Percentiles rank a stretch among this genome's conserved stretches.
These are phyloP conservation scores for Pseudogymnoascus sp. DNA, from an alignment of 2,329 filamentous ascomycete species.

Conservation along the genomic window DNA sequence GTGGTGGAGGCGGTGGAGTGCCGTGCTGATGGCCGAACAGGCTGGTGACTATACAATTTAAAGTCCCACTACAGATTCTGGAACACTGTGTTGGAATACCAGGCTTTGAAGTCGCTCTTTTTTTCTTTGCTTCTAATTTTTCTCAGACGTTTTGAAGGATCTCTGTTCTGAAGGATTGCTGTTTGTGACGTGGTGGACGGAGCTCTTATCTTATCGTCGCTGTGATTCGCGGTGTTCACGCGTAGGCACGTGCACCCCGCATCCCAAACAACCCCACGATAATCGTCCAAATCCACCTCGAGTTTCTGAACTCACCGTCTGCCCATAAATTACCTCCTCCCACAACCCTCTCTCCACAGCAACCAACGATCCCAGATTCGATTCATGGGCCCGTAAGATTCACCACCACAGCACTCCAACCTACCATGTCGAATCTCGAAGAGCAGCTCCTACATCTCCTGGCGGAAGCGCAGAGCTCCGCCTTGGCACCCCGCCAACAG, in stretches of 20 bases:
- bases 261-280: slow-evolving; percentile 9
- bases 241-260: slow-evolving; percentile 8
- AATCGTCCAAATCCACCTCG: slow-evolving; percentile 1
- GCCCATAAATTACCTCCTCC: background rate
- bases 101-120: background rate
- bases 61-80: background rate
- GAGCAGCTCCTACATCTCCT: slow-evolving; percentile 85
- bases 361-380: background rate
- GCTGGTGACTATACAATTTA: background rate
- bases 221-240: slow-evolving; percentile 3
- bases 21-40: background rate
- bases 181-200: background rate
- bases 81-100: background rate
- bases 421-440: slow-evolving; percentile 39
- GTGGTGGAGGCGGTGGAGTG: slow-evolving; percentile 11
- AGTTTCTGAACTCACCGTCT: slow-evolving; percentile 1
- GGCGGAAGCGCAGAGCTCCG: slow-evolving; percentile 71
- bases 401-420: background rate
- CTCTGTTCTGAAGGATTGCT: no score
- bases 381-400: background rate
- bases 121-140: background rate
- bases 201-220: slow-evolving; percentile 12
- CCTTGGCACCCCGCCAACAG: slow-evolving; percentile 69
- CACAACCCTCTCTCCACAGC: background rate
- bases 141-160: background rate